These are phyloP conservation scores for Jackrogersella multiformis DNA, from an alignment of 495 filamentous ascomycete species.

Conservation along the genomic window DNA sequence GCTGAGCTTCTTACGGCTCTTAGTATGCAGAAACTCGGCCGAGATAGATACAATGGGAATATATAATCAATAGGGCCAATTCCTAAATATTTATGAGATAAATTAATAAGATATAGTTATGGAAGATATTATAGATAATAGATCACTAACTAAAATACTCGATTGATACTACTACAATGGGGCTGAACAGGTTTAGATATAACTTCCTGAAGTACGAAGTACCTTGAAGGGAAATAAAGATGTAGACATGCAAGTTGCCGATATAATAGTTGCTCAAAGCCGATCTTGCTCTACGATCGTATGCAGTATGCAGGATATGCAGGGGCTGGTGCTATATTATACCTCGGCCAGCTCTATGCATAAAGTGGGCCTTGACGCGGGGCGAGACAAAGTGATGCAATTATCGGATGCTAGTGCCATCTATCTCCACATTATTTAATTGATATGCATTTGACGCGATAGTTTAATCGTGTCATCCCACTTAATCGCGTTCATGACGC, in stretches of 20 bases:
- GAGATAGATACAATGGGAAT: not conserved
- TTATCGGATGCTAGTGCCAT: slow-evolving; percentile 10
- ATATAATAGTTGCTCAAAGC: slow-evolving; percentile 19
- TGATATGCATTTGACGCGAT: slow-evolving; percentile 48
- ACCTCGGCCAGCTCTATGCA: slow-evolving; percentile 29
- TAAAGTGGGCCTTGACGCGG: slow-evolving; percentile 8
- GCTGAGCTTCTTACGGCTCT: not conserved
- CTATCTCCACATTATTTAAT: slow-evolving; percentile 22
- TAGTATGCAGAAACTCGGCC: not conserved
- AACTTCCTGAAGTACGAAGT: not conserved
- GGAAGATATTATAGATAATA: too few species aligned
- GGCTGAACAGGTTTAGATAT: not conserved
- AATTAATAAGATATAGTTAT: not conserved
- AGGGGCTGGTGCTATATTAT: slow-evolving; percentile 11
- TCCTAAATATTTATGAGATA: not conserved
- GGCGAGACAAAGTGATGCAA: slow-evolving; percentile 19
- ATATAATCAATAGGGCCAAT: not conserved
- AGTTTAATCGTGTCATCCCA: slow-evolving; percentile 9
- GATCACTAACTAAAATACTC: too few species aligned
- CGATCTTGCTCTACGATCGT: slow-evolving; percentile 15
- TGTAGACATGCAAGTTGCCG: slow-evolving; percentile 5
- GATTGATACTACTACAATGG: too few species aligned
- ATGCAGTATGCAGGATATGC: slow-evolving; percentile 11
- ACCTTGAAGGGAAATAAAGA: not conserved
- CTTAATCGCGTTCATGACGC: slow-evolving; percentile 24